phyloP scores from a whole-genome alignment of 164 flowering plant genomes.

The Nelumbo lutea region DNA sequence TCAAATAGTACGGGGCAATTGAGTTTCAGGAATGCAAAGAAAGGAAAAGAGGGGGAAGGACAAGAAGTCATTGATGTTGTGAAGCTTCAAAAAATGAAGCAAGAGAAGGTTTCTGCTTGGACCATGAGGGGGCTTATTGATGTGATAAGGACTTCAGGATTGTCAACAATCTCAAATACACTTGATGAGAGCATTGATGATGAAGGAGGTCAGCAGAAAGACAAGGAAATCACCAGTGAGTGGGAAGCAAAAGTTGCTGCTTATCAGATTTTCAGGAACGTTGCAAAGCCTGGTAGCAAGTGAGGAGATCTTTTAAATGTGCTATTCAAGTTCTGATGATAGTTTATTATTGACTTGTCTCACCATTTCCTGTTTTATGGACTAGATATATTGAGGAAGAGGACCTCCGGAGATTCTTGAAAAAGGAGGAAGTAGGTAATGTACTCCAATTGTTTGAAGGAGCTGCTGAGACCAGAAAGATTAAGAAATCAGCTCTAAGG shows the following conservation, averaged over 20 bases:
- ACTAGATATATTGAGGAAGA: constrained; percentile 68
- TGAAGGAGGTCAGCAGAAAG: constrained; percentile 40
- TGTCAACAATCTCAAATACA: constrained; percentile 47
- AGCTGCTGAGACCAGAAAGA: constrained; percentile 56
- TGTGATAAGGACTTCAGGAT: constrained; percentile 41
- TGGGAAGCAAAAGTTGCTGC: constrained; percentile 78
- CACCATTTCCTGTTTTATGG: constrained; percentile 9
- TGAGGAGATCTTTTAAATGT: constrained; percentile 26
- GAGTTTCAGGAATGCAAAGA: constrained; percentile 37
- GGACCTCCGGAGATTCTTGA: constrained; percentile 71
- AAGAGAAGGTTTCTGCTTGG: constrained; percentile 76
- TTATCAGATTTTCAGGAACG: constrained; percentile 57
- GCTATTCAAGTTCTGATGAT: neutral
- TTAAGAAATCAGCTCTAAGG: constrained; percentile 50
- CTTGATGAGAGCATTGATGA: constrained; percentile 40
- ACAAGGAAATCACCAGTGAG: constrained; percentile 59
- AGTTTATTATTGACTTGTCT: neutral
- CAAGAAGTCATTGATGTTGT: constrained; percentile 60
- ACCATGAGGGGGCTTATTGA: constrained; percentile 63
- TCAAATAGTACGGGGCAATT: constrained; percentile 31
- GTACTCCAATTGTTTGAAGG: constrained; percentile 68
- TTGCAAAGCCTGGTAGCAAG: constrained; percentile 67
- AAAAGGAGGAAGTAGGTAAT: constrained; percentile 49
- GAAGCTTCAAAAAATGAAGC: constrained; percentile 57
- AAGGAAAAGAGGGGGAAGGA: constrained; percentile 32